phyloP scores from a whole-genome alignment of 306 rosid species.

The apple (Malus domestica) region DNA sequence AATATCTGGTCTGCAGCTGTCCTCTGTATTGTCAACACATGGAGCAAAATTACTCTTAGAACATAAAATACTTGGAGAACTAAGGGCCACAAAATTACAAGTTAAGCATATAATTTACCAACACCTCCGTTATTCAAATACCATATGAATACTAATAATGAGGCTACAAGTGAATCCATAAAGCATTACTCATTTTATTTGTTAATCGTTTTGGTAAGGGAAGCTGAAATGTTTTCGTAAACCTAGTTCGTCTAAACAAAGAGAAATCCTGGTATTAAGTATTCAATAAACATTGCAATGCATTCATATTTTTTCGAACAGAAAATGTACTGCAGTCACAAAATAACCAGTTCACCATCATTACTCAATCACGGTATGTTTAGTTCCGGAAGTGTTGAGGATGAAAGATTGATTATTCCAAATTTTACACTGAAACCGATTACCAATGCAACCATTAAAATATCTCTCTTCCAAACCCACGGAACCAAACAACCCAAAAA shows the following conservation, averaged over 20 bases:
- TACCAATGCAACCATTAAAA: neutral
- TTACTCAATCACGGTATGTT: neutral
- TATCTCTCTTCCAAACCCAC: neutral
- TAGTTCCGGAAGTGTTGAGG: neutral
- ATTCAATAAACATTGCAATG: neutral
- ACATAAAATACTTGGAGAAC: neutral
- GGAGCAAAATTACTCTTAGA: neutral
- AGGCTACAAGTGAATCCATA: neutral
- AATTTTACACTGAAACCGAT: neutral
- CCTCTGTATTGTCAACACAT: constrained; percentile 44
- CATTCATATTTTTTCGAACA: neutral
- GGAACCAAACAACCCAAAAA: neutral
- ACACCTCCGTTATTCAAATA: neutral
- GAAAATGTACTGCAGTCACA: neutral
- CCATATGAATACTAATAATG: neutral
- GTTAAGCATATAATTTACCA: neutral
- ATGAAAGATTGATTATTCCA: neutral
- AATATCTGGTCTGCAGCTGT: constrained; percentile 85
- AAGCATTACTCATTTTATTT: neutral
- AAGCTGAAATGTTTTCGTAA: neutral
- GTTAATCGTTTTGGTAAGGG: neutral
- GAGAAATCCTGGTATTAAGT: neutral
- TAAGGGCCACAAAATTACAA: neutral
- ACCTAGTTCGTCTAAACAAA: neutral
- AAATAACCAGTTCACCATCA: neutral